Evolutionary conservation across 805 yeast genomes (phyloP), one percentile per base, ranked within the genome.

Genomic region (Millerozyma acaciae): DNA sequence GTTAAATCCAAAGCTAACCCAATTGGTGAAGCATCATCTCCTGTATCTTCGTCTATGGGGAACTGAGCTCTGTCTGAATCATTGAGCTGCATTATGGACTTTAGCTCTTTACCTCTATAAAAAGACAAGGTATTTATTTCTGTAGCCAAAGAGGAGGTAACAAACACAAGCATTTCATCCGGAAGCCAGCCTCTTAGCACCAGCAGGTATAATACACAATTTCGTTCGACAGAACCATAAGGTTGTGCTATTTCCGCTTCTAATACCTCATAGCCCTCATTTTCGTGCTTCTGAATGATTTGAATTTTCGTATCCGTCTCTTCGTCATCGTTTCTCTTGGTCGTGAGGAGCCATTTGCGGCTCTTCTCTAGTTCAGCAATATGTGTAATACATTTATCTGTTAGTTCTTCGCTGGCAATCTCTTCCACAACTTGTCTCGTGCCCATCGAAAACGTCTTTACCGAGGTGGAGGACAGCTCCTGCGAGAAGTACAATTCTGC

Each of bases 61-160:
- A 86, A 62, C 16, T 76, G 70, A 0, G 95, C 95, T 31, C 84
- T 68, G 45, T 76, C 77, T 4, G 79, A 65, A 48, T 88, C 96
- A 44, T 82, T 83, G 3, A 72, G 55, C 6, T 79, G 79, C 19
- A 60, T 60, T 1, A 80, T 47, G 4, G 38, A 16, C 4, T 23
- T 15, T 8, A 32, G n/a, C 2, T 16, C 28, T 4, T 43, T 46
- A 8, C 48, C 28, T 4, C 35, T 33, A n/a, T 42, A 40, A 8
- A 50, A 27, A 10, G 23, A 23, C 10, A 43, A 13, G 4, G 80
- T 57, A 6, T 74, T 57, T 10, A 84, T 48, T 34, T 84, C 95
- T 3, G 84, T 68, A 0, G 93, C 75, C 16, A 76, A 68, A 0
- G 88, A 73, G 2, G 82, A 73, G 1, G 84, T 73, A 1, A 82